Percentiles rank a stretch among this genome's conserved stretches.
These are phyloP conservation scores for Penicillium turbatum DNA, from an alignment of 495 filamentous ascomycete genomes.

Conservation along the genomic window DNA sequence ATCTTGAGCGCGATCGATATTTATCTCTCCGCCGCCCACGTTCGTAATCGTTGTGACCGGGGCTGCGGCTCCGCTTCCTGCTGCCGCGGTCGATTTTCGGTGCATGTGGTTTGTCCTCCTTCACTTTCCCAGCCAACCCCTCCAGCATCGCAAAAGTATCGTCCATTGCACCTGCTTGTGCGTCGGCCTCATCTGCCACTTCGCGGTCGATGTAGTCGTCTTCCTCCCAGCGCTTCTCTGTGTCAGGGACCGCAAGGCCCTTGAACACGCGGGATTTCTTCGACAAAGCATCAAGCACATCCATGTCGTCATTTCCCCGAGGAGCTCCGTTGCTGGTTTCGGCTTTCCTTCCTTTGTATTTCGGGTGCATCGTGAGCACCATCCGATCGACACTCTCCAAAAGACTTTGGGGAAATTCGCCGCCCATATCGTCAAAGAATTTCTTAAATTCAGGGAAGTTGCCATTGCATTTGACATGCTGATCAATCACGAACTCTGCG, in stretches of 20 bases:
- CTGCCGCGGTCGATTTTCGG: conserved; percentile 34
- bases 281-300: conserved; percentile 46
- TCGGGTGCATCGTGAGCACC: conserved; percentile 85
- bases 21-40: conserved; percentile 48
- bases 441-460: conserved; percentile 65
- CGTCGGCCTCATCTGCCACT: conserved; percentile 30
- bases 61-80: conserved; percentile 70
- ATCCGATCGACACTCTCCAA: conserved; percentile 87
- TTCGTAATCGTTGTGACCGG: conserved; percentile 57
- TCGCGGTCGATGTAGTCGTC: conserved; percentile 35
- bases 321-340: conserved; percentile 17
- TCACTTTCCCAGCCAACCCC: conserved; percentile 69
- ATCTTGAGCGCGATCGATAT: conserved; percentile 55
- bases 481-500: conserved; percentile 90
- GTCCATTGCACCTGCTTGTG: conserved; percentile 65
- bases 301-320: conserved; percentile 28
- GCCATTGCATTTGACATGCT: conserved; percentile 67
- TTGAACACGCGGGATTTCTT: conserved; percentile 78
- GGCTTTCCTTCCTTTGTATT: conserved; percentile 56
- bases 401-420: conserved; percentile 84
- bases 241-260: conserved; percentile 84
- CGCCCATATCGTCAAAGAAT: conserved; percentile 67
- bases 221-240: conserved; percentile 55
- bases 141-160: conserved; percentile 92
- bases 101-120: conserved; percentile 35